A percentile compares a stretch with the other conserved stretches of the same genome.
These are phyloP conservation scores for Mycena belliarum DNA, from an alignment of 768 basidiomycete species.

Conservation along the genomic window DNA sequence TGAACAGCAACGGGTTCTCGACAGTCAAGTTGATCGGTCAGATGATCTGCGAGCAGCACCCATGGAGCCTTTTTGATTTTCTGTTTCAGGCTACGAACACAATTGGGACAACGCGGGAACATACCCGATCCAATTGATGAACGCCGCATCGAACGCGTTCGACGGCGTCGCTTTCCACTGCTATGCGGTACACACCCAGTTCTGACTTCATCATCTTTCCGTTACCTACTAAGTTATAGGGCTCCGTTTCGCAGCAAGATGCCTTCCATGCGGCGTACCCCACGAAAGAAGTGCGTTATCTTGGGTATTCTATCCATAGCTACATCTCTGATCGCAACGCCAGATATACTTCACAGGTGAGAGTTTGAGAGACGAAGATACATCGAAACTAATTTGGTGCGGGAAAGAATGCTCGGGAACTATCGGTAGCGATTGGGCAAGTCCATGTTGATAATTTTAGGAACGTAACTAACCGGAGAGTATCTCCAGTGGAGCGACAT, in stretches of 20 bases:
- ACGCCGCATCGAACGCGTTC: conserved; percentile 55
- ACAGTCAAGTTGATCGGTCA: conserved; percentile 61
- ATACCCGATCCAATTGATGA: conserved; percentile 68
- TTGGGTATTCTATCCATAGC: neutral
- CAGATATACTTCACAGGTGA: conserved; percentile 47
- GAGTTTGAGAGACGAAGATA: neutral
- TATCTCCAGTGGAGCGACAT: conserved; percentile 59
- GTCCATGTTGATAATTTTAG: neutral
- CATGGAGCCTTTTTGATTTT: neutral
- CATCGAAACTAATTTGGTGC: neutral
- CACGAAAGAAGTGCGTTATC: conserved; percentile 7
- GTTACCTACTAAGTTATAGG: conserved; percentile 29
- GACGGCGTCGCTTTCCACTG: conserved; percentile 75
- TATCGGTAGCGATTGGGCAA: conserved; percentile 62
- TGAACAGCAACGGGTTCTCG: conserved; percentile 64
- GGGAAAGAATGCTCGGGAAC: conserved; percentile 63
- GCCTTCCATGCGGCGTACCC: conserved; percentile 50
- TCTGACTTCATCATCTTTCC: too few relatives aligned
- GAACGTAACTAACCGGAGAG: neutral
- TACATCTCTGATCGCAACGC: neutral
- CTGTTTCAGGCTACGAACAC: conserved; percentile 48
- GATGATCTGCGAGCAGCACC: neutral
- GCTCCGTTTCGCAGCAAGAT: conserved; percentile 53
- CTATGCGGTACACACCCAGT: conserved; percentile 46
- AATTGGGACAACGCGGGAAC: conserved; percentile 70